phyloP scores from a whole-genome alignment of 2,329 filamentous ascomycete species.

The Colletotrichum tofieldiae region DNA sequence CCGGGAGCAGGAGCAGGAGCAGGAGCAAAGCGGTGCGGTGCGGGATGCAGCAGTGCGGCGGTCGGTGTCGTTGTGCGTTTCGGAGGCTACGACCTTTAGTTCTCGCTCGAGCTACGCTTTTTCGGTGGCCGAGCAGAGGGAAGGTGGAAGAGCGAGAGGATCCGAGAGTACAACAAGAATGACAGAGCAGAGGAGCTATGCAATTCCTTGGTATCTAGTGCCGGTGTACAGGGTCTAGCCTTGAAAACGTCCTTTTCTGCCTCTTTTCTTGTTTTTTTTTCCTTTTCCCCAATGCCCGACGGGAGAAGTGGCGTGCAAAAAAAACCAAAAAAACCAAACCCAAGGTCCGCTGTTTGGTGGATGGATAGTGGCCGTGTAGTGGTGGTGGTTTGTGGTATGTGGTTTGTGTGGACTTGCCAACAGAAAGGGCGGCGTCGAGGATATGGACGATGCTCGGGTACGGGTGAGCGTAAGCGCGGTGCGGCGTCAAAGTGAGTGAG shows the following conservation, averaged over 20 bases:
- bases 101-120: constrained; percentile 42
- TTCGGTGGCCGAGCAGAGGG: constrained; percentile 41
- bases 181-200: constrained; percentile 16
- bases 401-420: constrained; percentile 13
- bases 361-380: too few species aligned
- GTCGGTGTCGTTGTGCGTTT: constrained; percentile 36
- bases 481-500: constrained; percentile 6
- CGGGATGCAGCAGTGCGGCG: constrained; percentile 37
- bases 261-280: constrained; percentile 7
- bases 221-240: constrained; percentile 17
- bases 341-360: background rate
- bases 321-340: background rate
- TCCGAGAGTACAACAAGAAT: constrained; percentile 37
- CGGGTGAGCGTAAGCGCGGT: background rate
- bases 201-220: constrained; percentile 15
- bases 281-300: constrained; percentile 24
- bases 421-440: constrained; percentile 23
- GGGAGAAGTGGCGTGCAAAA: constrained; percentile 24
- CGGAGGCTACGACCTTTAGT: constrained; percentile 36
- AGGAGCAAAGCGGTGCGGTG: constrained; percentile 30
- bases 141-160: constrained; percentile 19
- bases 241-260: constrained; percentile 2
- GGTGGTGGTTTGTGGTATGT: background rate
- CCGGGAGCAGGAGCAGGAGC: constrained; percentile 24
- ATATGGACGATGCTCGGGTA: constrained; percentile 16